Percentiles rank a stretch among this genome's conserved stretches.
These are phyloP conservation scores for Forsythia viridissima DNA, from an alignment of 257 asterid species.

Conservation along the genomic window DNA sequence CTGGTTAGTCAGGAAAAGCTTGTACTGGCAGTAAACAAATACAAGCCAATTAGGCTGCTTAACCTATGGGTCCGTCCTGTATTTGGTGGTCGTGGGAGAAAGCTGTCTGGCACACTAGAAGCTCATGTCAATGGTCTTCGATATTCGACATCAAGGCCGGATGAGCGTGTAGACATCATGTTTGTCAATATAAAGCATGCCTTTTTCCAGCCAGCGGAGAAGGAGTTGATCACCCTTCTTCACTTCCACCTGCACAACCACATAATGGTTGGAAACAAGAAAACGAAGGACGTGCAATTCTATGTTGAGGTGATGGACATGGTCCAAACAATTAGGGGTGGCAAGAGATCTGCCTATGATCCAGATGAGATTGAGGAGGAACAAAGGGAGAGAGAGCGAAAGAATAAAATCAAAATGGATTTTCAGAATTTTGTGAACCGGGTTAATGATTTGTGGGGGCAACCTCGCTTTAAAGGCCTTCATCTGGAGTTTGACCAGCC, in stretches of 20 bases:
- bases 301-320: conserved; percentile 78
- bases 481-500: conserved; percentile 81
- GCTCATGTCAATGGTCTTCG: conserved; percentile 76
- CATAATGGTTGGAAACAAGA: conserved; percentile 79
- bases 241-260: conserved; percentile 76
- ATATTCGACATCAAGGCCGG: conserved; percentile 62
- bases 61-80: conserved; percentile 75
- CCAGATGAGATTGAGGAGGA: conserved; percentile 91
- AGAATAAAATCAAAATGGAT: conserved; percentile 68
- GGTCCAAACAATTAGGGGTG: conserved; percentile 70
- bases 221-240: conserved; percentile 73
- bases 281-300: conserved; percentile 71
- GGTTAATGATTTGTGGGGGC: conserved; percentile 69
- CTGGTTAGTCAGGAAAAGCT: conserved; percentile 69
- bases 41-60: conserved; percentile 59
- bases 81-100: conserved; percentile 72
- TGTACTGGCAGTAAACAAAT: conserved; percentile 55
- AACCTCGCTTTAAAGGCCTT: conserved; percentile 46
- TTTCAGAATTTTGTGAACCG: conserved; percentile 66
- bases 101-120: conserved; percentile 60
- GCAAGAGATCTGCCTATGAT: conserved; percentile 68
- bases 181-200: conserved; percentile 67
- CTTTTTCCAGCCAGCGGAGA: conserved; percentile 78
- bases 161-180: conserved; percentile 69
- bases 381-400: conserved; percentile 73